Evolutionary conservation across 192 early-diverging fungal species (phyloP).

Genomic region (Paraglomus occultum): DNA sequence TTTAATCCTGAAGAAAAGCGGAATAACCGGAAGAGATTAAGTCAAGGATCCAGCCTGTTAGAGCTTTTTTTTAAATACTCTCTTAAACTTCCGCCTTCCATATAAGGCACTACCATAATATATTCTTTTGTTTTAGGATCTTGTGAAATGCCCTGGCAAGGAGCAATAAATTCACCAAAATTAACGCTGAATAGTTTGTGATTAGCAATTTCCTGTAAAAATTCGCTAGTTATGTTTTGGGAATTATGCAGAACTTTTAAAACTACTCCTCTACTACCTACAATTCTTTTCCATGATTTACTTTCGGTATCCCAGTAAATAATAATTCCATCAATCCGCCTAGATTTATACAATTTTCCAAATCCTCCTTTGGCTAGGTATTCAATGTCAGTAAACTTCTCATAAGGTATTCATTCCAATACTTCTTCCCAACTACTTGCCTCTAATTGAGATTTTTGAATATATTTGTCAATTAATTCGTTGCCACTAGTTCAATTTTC

Average conservation of each 20-base stretch:
- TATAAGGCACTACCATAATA: neutral
- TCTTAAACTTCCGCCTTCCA: too few relatives aligned
- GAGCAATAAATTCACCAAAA: too few relatives aligned
- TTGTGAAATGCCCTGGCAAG: neutral
- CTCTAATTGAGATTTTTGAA: slow-evolving; percentile 9
- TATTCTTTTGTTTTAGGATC: neutral
- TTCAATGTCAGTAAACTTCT: slow-evolving; percentile 5
- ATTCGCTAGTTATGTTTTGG: neutral
- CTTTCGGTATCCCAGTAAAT: neutral
- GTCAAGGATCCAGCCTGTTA: too few relatives aligned
- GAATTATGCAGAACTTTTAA: neutral
- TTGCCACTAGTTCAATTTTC: slow-evolving; percentile 9
- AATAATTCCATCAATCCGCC: slow-evolving; percentile 8
- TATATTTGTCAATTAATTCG: slow-evolving; percentile 17
- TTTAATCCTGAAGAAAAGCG: too few relatives aligned
- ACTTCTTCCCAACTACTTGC: neutral
- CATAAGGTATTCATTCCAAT: slow-evolving; percentile 1
- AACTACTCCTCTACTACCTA: neutral
- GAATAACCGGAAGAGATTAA: too few relatives aligned
- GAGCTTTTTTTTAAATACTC: too few relatives aligned
- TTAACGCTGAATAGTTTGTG: too few relatives aligned
- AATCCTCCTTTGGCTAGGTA: neutral
- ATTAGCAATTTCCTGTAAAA: slow-evolving; percentile 2
- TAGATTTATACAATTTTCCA: neutral
- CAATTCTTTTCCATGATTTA: neutral